Base-by-base conservation (phyloP, 257 asterid species). In the Dorcoceras hygrometricum region DNA sequence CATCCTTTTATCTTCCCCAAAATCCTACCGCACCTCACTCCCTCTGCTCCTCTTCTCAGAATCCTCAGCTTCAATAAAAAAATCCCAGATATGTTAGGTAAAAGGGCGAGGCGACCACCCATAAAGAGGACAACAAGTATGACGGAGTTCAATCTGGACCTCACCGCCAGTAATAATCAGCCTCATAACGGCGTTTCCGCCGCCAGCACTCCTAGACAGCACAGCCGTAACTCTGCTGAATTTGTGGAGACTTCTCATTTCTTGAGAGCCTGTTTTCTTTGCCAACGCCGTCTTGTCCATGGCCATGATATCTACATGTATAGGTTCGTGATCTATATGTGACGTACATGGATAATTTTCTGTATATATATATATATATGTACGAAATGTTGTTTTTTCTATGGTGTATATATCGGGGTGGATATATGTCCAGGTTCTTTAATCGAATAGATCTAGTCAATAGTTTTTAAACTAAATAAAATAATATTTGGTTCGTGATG, bases 241-340 rank as follows among this genome's bases (percentile, higher is more conserved):
- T 71, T 71, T 6, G 69, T 61, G 8, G 86, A 77, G 70, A 72
- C 87, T 9, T 79, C 94, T 20, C 72, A 60, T 59, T 91, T 91
- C 77, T 57, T 91, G 75, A 89, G 79, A 72, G 84, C 78, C 59
- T 91, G 98, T 71, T 70, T 74, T 67, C 88, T 87, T 26, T 91
- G 98, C 73, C 77, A 91, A 14, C 87, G 84, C 75, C 88, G 83
- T 5, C 80, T 91, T 69, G 59, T 83, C 68, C 89, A 91, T 4
- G 95, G 83, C 6, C 94, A 80, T 22, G 98, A 91, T 77, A 89
- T 91, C 80, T 89, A 71, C 80, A 91, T 91, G 95, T 91, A 91
- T 66, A 86, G 91, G 97, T 90, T 81, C 14, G 10, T 11, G 18
- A 18, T 18, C 23, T 27, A 8, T 18, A 0, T 12, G 9, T 34